Conservation (phyloP, 2,329 filamentous ascomycete genomes). For the Sclerotiophoma versabilis region DNA sequence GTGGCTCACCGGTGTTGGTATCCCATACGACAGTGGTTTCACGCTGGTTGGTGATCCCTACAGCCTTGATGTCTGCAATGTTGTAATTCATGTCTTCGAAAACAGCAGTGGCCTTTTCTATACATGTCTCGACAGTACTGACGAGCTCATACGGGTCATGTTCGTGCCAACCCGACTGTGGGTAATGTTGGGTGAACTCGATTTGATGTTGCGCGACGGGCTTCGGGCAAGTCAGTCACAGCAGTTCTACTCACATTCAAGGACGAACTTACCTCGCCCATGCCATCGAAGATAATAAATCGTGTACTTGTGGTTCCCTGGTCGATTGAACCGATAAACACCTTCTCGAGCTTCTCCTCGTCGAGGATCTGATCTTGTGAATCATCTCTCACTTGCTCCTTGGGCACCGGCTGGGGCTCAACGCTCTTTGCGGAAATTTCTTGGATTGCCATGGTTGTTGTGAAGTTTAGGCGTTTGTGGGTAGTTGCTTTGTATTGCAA, state of each 20-base stretch:
- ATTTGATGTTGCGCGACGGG: slow-evolving; percentile 85
- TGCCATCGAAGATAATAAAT: slow-evolving; percentile 87
- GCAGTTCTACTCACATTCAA: not conserved
- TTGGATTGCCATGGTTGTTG: slow-evolving; percentile 35
- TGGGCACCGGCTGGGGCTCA: slow-evolving; percentile 44
- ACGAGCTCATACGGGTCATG: slow-evolving; percentile 83
- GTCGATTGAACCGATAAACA: slow-evolving; percentile 87
- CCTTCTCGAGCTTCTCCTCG: slow-evolving; percentile 54
- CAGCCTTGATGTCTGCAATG: slow-evolving; percentile 72
- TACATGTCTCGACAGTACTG: slow-evolving; percentile 77
- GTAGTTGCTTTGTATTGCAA: slow-evolving; percentile 5
- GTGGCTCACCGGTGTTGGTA: slow-evolving; percentile 75
- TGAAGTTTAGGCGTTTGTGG: slow-evolving; percentile 5
- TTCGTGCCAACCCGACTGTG: slow-evolving; percentile 89
- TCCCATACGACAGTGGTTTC: slow-evolving; percentile 91
- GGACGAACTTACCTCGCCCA: slow-evolving; percentile 57
- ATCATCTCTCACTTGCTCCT: slow-evolving; percentile 35
- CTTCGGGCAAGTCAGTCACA: slow-evolving; percentile 39
- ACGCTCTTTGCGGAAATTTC: slow-evolving; percentile 33
- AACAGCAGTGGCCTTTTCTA: slow-evolving; percentile 74
- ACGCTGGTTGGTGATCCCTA: slow-evolving; percentile 90
- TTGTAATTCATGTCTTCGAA: slow-evolving; percentile 75
- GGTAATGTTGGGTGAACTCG: slow-evolving; percentile 85
- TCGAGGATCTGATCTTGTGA: slow-evolving; percentile 31
- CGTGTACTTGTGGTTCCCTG: slow-evolving; percentile 89